Evolutionary conservation across 164 flowering plant species (phyloP), one percentile per base, ranked within the genome.

Genomic region (Warburgia ugandensis): DNA sequence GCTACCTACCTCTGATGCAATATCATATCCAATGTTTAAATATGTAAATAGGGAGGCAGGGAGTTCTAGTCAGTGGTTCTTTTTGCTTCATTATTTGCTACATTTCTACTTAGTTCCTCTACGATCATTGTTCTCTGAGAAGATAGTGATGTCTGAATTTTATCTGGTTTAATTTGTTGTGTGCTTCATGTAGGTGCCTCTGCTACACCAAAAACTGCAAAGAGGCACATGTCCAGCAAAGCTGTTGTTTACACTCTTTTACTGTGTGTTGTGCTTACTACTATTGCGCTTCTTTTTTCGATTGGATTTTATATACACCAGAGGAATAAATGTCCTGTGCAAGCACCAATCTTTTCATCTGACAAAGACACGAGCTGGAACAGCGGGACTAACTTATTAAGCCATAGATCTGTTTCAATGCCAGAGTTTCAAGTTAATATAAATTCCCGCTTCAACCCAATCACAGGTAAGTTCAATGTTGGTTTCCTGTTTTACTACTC

Each of bases 341-440:
- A 69, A 54, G 50, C 69, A 48, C 69, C 80, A 28, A 11, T 68
- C 29, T 76, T 77, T 63, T 72, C 78, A 29, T 69, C 79, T 17
- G 94, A 82, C 49, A 78, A 71, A 56, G 81, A 77, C 53, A 58
- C 80, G 49, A 87, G 96, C 60, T 81, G 59, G 68, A 83, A 70
- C 50, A 92, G 96, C 67, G 70, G 68, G 46, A 63, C 83, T 61
- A 75, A 80, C 73, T 71, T 92, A 50, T 75, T 88, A 40, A 79
- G 79, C 63, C 69, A 62, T 28, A 66, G 53, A 52, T 59, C 63
- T 43, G 44, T 62, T 57, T 76, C 86, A 39, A 47, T 61, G 20
- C 60, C 75, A 54, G 73, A 74, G 53, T 65, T 54, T 46, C 70
- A 53, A 60, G 52, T 59, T 26, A 64, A 52, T 23, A 53, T 58